phyloP scores from a whole-genome alignment of 768 basidiomycete genomes.

The Panellus pusillus region DNA sequence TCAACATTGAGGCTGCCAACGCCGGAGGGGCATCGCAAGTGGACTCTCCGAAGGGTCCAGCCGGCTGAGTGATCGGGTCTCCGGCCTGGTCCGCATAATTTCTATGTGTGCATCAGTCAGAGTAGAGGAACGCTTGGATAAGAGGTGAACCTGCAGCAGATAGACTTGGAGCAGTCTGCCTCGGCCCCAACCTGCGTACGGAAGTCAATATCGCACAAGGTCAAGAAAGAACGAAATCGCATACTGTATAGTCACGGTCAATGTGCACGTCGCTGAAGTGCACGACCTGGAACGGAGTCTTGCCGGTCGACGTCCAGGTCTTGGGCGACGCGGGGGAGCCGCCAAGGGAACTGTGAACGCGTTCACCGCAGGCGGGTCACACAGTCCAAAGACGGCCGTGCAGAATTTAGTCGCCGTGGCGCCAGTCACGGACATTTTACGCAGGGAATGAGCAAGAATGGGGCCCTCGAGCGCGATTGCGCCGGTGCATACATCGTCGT shows the following conservation, averaged over 20 bases:
- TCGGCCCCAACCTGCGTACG: constrained; percentile 26
- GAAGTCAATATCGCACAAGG: too few species aligned
- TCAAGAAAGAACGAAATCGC: too few species aligned
- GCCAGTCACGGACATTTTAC: constrained; percentile 32
- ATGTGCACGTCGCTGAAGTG: constrained; percentile 44
- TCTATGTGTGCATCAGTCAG: too few species aligned
- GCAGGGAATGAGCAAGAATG: constrained; percentile 40
- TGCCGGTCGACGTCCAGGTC: constrained; percentile 18
- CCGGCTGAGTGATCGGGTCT: constrained; percentile 26
- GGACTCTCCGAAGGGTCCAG: constrained; percentile 31
- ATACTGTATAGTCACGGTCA: constrained; percentile 35
- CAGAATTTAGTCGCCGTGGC: constrained; percentile 37
- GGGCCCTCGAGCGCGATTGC: constrained; percentile 34
- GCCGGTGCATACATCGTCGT: constrained; percentile 38
- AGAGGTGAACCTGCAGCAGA: constrained; percentile 32
- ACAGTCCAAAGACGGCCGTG: constrained; percentile 38
- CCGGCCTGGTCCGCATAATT: constrained; percentile 26
- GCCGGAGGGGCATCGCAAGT: constrained; percentile 37
- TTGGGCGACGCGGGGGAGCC: constrained; percentile 21
- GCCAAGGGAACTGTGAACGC: constrained; percentile 30
- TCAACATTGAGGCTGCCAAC: constrained; percentile 38
- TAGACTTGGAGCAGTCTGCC: constrained; percentile 37
- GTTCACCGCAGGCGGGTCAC: constrained; percentile 28
- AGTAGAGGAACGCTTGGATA: too few species aligned
- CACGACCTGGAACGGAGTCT: constrained; percentile 31